Conservation (phyloP, 2,329 filamentous ascomycete species). For the Fusarium sp. region DNA sequence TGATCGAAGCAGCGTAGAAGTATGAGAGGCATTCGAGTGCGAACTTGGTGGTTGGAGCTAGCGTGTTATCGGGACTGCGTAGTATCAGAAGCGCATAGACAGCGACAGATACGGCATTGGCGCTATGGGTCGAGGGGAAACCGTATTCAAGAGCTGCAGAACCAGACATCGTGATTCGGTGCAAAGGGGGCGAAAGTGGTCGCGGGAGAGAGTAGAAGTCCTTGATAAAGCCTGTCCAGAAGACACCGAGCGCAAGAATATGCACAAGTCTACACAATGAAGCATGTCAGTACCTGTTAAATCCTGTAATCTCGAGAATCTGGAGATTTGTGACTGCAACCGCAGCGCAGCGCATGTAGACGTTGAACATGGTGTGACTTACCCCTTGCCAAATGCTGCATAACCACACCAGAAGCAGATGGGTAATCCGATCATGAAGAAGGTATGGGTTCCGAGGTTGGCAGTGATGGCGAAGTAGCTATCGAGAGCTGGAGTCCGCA, state of each 20-base stretch:
- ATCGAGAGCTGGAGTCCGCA: conserved; percentile 86
- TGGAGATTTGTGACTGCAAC: background rate
- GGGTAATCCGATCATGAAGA: conserved; percentile 96
- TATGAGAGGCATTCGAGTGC: conserved; percentile 76
- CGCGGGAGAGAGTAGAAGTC: conserved; percentile 92
- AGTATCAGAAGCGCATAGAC: conserved; percentile 82
- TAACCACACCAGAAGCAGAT: conserved; percentile 98
- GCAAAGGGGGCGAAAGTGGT: conserved; percentile 88
- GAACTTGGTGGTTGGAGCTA: conserved; percentile 67
- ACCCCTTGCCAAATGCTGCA: conserved; percentile 86
- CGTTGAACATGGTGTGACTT: conserved; percentile 50
- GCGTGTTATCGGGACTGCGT: conserved; percentile 69
- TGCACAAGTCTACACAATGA: conserved; percentile 67
- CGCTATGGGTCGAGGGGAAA: conserved; percentile 96
- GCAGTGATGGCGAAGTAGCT: conserved; percentile 97
- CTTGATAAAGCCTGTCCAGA: conserved; percentile 92
- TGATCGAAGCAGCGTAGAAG: conserved; percentile 88
- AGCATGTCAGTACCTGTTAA: conserved; percentile 30
- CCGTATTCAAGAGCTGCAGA: conserved; percentile 96
- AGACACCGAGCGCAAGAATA: conserved; percentile 80
- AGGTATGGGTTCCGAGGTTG: conserved; percentile 96
- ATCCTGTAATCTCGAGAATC: background rate
- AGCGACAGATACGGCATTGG: conserved; percentile 94
- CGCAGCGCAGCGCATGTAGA: conserved; percentile 5
- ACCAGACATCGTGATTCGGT: conserved; percentile 97